Conservation (phyloP, 768 basidiomycete genomes). For the Tulasnella sp. region DNA sequence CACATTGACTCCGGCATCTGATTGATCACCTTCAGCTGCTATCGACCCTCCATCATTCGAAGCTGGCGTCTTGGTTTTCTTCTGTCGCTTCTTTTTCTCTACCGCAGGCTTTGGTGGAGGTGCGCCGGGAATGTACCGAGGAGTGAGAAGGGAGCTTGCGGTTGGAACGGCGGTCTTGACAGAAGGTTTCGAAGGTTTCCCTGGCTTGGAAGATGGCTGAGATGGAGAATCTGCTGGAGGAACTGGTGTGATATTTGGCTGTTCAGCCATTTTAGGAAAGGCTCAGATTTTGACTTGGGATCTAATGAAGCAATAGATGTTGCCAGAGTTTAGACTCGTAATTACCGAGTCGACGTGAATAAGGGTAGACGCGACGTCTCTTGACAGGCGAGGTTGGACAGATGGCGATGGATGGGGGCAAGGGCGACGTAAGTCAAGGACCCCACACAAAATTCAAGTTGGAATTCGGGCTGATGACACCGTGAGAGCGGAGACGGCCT, state of each 20-base stretch:
- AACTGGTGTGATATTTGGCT: not conserved
- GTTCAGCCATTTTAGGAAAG: constrained; percentile 1
- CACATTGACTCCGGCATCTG: constrained; percentile 49
- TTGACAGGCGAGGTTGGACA: not conserved
- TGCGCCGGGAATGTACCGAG: constrained; percentile 72
- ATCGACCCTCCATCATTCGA: constrained; percentile 41
- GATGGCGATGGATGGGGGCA: not conserved
- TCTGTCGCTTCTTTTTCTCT: constrained; percentile 71
- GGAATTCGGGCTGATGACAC: constrained; percentile 11
- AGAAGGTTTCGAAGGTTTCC: constrained; percentile 3
- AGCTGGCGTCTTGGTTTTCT: constrained; percentile 40
- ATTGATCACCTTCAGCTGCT: constrained; percentile 50
- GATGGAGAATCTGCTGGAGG: not conserved
- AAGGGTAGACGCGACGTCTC: not conserved
- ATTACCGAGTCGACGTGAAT: not conserved
- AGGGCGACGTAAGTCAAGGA: constrained; percentile 9
- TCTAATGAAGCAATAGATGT: not conserved
- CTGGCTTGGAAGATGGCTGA: not conserved
- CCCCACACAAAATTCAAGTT: constrained; percentile 16
- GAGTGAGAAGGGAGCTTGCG: constrained; percentile 31
- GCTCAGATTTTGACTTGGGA: not conserved
- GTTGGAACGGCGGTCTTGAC: constrained; percentile 17
- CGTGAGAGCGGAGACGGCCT: constrained; percentile 3
- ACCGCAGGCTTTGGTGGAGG: constrained; percentile 69
- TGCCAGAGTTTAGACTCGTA: not conserved